These are phyloP conservation scores for Haplographium delicatum DNA, from an alignment of 495 filamentous ascomycete genomes.

Conservation along the genomic window DNA sequence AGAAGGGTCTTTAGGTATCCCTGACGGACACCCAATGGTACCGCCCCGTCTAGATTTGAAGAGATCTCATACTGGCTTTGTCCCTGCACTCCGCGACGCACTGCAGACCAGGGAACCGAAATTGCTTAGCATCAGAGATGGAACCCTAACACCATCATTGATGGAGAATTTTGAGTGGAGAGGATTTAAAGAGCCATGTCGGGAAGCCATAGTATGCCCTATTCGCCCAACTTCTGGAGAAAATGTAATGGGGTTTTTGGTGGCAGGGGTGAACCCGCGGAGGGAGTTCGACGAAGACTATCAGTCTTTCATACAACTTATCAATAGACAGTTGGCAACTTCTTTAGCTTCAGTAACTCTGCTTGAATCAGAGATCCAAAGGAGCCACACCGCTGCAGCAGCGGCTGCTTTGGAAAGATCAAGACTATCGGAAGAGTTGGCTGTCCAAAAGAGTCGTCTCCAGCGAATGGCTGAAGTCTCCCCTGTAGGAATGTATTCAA, in stretches of 20 bases:
- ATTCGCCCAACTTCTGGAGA: slow-evolving; percentile 25
- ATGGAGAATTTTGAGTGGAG: slow-evolving; percentile 36
- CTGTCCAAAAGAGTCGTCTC: slow-evolving; percentile 11
- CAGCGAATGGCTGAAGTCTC: slow-evolving; percentile 19
- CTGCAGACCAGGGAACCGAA: slow-evolving; percentile 48
- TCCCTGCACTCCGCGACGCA: slow-evolving; percentile 58
- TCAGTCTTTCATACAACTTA: slow-evolving; percentile 22
- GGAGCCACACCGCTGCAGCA: slow-evolving; percentile 12
- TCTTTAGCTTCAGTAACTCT: slow-evolving; percentile 17
- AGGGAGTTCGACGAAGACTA: slow-evolving; percentile 37
- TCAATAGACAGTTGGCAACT: slow-evolving; percentile 19
- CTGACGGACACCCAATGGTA: slow-evolving; percentile 32
- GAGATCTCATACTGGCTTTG: slow-evolving; percentile 55
- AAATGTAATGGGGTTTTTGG: slow-evolving; percentile 37
- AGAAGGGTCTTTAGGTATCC: slow-evolving; percentile 58
- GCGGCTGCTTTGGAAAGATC: slow-evolving; percentile 12
- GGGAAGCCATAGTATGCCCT: slow-evolving; percentile 57
- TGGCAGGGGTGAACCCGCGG: slow-evolving; percentile 41
- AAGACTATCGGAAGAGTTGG: slow-evolving; percentile 16
- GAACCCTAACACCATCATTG: slow-evolving; percentile 19
- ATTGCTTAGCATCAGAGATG: slow-evolving; percentile 10
- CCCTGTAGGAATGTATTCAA: slow-evolving; percentile 20
- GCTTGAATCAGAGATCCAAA: slow-evolving; percentile 17
- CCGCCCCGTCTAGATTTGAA: slow-evolving; percentile 45
- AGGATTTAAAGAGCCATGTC: slow-evolving; percentile 57